phyloP scores from a whole-genome alignment of 305 asterid genomes.

The Plantago lanceolata region DNA sequence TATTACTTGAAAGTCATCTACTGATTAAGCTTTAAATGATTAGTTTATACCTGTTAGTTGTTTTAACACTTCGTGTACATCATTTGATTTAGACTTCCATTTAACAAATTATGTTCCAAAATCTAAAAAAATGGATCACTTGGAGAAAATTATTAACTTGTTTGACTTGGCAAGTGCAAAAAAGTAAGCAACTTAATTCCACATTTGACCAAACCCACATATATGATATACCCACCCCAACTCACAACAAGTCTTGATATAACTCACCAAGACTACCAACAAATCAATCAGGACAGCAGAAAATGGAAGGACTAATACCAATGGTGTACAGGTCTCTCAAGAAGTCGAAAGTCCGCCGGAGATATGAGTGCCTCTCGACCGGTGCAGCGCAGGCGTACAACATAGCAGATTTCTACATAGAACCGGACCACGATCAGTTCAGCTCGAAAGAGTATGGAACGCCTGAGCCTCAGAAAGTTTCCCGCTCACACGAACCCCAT shows the following conservation, averaged over 20 bases:
- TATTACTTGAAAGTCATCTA: too few relatives aligned
- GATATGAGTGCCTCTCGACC: slow-evolving; percentile 50
- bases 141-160: not conserved
- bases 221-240: too few relatives aligned
- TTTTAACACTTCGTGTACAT: too few relatives aligned
- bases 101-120: not conserved
- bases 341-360: slow-evolving; percentile 38
- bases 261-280: too few relatives aligned
- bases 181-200: slow-evolving; percentile 1
- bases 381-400: slow-evolving; percentile 31
- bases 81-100: slow-evolving; percentile 1
- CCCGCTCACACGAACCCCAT: slow-evolving; percentile 24
- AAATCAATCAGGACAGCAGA: not conserved
- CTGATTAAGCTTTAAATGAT: too few relatives aligned
- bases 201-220: slow-evolving; percentile 14
- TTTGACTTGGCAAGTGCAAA: slow-evolving; percentile 8
- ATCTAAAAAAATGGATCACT: not conserved
- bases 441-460: not conserved
- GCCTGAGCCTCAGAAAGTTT: slow-evolving; percentile 2
- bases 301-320: slow-evolving; percentile 69
- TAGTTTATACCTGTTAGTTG: too few relatives aligned
- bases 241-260: too few relatives aligned
- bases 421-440: slow-evolving; percentile 20
- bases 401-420: slow-evolving; percentile 40
- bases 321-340: slow-evolving; percentile 47